Evolutionary conservation across 805 yeast species (phyloP), one percentile per base, ranked within the genome.

Genomic region (Cyberlindnera euphorbiae): DNA sequence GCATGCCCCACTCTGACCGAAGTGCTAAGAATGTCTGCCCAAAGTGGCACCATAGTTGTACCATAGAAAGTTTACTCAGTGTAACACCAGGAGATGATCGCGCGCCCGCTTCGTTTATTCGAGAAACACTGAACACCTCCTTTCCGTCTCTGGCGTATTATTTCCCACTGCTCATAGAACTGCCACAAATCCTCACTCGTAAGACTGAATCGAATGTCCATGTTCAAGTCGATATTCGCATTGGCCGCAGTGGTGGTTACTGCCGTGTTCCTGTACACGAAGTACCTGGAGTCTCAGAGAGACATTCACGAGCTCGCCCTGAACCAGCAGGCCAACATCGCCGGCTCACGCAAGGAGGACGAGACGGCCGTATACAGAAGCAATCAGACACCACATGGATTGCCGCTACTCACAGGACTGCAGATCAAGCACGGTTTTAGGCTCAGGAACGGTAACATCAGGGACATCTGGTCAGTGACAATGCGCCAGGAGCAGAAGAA

Each of bases 291-390:
- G 12, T 47, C 51, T 3, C 62, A 57, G 25, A 67, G 71, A 34
- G 88, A 82, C 47, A 72, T 79, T 18, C 73, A 73, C 36, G 75
- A 73, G 30, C 59, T 75, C 23, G 80, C 80, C 10, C 59, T 81
- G 22, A 56, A 61, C 25, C 71, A 75, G 47, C 96, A 88, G 57
- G 72, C 94, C 2, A 67, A 77, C 15, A 59, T 81, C 23, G 73
- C 82, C 3, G 61, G 78, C 6, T 79, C 85, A 1, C 66, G 95
- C n/a, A 65, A 70, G 28, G 64, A 67, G 5, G 67, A 72, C 33
- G 95, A 88, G 55, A 74, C 89, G 12, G 89, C 95, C 0, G 65
- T 83, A 9, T 79, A 83, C 57, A 71, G 93, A 44, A 81, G 87
- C 33, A 76, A 77, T 30, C 77, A 82, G 46, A 75, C 83, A 22